A percentile compares a stretch with the other conserved stretches of the same genome.
phyloP scores from a whole-genome alignment of 2,329 filamentous ascomycete genomes.

The Basipetospora chlamydospora region DNA sequence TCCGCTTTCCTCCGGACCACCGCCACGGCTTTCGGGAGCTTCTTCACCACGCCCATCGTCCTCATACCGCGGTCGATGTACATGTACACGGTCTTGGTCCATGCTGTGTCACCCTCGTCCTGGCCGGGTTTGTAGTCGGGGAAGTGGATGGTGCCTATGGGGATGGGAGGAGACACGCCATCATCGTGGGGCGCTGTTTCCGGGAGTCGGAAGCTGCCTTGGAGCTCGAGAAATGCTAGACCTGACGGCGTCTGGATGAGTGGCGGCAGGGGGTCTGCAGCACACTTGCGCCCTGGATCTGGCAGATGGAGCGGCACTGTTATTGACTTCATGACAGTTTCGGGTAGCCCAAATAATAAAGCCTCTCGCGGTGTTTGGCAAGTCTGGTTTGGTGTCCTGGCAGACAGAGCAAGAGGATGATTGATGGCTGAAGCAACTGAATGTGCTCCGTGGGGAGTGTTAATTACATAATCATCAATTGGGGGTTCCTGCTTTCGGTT shows the following conservation, averaged over 20 bases:
- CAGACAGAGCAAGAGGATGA: no score
- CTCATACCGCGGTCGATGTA: constrained; percentile 83
- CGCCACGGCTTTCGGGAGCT: constrained; percentile 62
- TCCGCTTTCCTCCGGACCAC: constrained; percentile 50
- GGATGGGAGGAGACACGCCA: constrained; percentile 18
- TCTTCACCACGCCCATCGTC: constrained; percentile 81
- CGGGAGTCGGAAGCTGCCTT: constrained; percentile 43
- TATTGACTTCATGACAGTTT: no score
- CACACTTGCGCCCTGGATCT: constrained; percentile 8
- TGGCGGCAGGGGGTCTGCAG: constrained; percentile 52
- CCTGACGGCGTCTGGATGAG: constrained; percentile 81
- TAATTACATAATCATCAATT: no score
- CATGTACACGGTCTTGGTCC: constrained; percentile 84
- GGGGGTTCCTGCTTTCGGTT: not conserved
- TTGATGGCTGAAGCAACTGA: no score
- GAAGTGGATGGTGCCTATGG: constrained; percentile 63
- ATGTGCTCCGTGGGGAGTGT: no score
- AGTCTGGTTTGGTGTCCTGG: no score
- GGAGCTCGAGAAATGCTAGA: constrained; percentile 79
- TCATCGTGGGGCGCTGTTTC: constrained; percentile 9
- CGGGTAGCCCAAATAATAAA: no score
- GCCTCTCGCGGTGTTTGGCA: no score
- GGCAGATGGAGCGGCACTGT: constrained; percentile 25
- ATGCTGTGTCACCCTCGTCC: constrained; percentile 43
- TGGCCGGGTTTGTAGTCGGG: constrained; percentile 51